Evolutionary conservation across 2,329 filamentous ascomycete species (phyloP), one percentile per base, ranked within the genome.

Genomic region (Calonectria naviculata): DNA sequence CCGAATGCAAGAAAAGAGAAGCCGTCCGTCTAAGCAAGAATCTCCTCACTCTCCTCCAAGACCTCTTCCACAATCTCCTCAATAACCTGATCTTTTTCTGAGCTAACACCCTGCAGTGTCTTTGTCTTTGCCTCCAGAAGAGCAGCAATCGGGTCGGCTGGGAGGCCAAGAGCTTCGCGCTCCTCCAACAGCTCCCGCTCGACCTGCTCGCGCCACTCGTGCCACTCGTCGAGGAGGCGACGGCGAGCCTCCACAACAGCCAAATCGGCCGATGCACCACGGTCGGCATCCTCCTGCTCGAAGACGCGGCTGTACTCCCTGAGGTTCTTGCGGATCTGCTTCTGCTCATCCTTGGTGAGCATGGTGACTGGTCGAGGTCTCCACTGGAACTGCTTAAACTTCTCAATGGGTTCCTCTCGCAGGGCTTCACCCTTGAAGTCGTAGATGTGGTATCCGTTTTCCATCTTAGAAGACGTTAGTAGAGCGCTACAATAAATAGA

Each of bases 361-460:
- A 99, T 91, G n/a, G 94, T 97, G 9, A 94, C 83, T 24, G 97
- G 97, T 49, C 97, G 93, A 24, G 97, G 97, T 52, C 97, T 93
- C 97, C 97, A 99, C 74, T 94, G 85, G 86, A 95, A 94, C 85
- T 99, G 97, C 90, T 98, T 98, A 91, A 99, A 98, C 85, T 97
- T 97, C 76, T 99, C 97, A 70, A 97, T 89, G 63, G 92, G 93
- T 84, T 98, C 94, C 85, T 99, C 97, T 70, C 95, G 93, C 66
- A 99, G 91, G 66, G 93, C 90, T 78, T 94, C 93, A 75, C 97
- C 97, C 83, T 92, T 94, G 90, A 99, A 99, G 83, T 97, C 95
- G 89, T 98, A 98, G 73, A 99, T 87, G 84, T 98, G 96, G 88
- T 98, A 99, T 74, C 97, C 97, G 83, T 98, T 99, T 88, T 99